Evolutionary conservation across 2,329 filamentous ascomycete genomes (phyloP).

Genomic region (Trichoderma endophyticum): DNA sequence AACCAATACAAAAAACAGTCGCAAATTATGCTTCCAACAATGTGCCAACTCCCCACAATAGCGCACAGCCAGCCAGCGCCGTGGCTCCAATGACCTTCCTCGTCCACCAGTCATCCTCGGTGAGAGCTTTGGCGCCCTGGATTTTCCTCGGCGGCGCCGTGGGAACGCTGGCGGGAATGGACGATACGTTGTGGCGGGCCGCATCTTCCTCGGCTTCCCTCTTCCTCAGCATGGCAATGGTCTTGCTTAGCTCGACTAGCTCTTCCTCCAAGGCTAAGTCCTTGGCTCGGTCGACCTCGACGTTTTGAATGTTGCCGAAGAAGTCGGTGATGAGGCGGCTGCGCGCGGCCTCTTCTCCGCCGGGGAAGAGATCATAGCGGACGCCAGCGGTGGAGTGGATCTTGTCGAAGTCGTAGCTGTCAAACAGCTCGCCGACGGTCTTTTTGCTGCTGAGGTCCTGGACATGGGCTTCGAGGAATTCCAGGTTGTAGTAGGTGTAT

Average conservation of each 20-base stretch:
- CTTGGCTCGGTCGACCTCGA: conserved; percentile 73
- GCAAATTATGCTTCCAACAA: conserved; percentile 40
- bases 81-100: conserved; percentile 63
- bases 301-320: conserved; percentile 96
- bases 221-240: conserved; percentile 54
- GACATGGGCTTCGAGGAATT: conserved; percentile 90
- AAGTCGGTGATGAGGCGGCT: conserved; percentile 89
- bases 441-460: conserved; percentile 82
- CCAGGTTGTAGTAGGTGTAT: conserved; percentile 97
- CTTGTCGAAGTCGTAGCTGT: conserved; percentile 91
- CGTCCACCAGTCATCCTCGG: conserved; percentile 63
- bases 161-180: conserved; percentile 29
- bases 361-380: conserved; percentile 90
- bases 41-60: conserved; percentile 57
- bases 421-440: conserved; percentile 89
- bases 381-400: conserved; percentile 92
- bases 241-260: conserved; percentile 69
- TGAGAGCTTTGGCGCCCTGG: conserved; percentile 54
- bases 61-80: conserved; percentile 58
- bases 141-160: conserved; percentile 31
- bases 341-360: conserved; percentile 73
- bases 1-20: not conserved
- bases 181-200: conserved; percentile 28
- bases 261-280: conserved; percentile 66
- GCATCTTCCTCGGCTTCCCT: conserved; percentile 46